Conservation (phyloP, 345 rosid species). For the Eucalyptus dawsonii region DNA sequence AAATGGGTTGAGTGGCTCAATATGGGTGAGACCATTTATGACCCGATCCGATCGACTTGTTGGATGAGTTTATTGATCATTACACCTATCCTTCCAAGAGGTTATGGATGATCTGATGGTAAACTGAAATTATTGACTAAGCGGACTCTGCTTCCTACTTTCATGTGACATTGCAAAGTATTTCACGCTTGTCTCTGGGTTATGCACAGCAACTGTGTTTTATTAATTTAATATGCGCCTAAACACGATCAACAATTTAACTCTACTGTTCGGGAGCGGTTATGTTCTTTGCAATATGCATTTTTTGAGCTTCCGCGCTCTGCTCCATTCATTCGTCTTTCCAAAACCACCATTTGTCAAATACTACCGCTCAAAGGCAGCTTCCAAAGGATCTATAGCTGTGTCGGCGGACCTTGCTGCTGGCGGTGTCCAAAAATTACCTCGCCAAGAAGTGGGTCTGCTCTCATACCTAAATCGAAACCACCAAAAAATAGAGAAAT, state of each 20-base stretch:
- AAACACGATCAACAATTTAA: neutral
- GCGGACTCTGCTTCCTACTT: neutral
- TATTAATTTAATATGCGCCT: neutral
- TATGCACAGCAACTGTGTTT: too few species aligned
- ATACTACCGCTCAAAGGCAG: conserved; percentile 71
- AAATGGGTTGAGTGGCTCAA: too few species aligned
- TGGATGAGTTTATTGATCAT: neutral
- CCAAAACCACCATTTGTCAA: conserved; percentile 71
- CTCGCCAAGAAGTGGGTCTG: neutral
- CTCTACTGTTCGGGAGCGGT: conserved; percentile 6
- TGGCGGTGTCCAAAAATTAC: conserved; percentile 40
- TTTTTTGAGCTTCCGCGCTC: conserved; percentile 50
- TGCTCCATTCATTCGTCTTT: conserved; percentile 47
- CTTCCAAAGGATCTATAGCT: conserved; percentile 72
- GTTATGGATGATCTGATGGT: neutral
- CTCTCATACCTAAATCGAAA: neutral
- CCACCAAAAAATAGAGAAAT: neutral
- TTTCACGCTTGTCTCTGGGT: neutral
- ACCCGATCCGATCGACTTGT: too few species aligned
- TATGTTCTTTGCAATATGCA: conserved; percentile 47
- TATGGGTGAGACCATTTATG: too few species aligned
- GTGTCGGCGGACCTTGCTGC: conserved; percentile 68
- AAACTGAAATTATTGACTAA: neutral
- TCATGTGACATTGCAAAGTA: neutral
- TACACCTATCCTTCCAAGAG: neutral